Percentiles rank a stretch among this genome's conserved stretches.
These are phyloP conservation scores for Vicia sativa DNA, from an alignment of 306 rosid species.

Conservation along the genomic window DNA sequence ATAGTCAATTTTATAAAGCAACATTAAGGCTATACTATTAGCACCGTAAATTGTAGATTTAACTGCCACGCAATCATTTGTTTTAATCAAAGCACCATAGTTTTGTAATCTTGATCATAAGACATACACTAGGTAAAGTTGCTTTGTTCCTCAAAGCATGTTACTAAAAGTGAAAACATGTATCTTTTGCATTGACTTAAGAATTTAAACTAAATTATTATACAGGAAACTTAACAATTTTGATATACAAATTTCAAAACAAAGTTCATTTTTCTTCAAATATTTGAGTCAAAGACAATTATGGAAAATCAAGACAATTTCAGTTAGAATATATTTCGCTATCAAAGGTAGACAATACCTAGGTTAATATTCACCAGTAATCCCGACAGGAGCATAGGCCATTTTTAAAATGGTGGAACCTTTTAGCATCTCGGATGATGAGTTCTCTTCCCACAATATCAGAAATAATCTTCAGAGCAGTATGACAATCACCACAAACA, in stretches of 20 bases:
- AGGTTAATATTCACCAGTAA: slow-evolving; percentile 49
- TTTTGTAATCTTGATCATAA: not conserved
- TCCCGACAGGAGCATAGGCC: slow-evolving; percentile 52
- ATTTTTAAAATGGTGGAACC: slow-evolving; percentile 45
- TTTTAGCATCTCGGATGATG: slow-evolving; percentile 29
- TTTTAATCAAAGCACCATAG: not conserved
- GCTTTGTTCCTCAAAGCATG: not conserved
- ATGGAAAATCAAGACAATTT: not conserved
- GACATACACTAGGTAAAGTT: not conserved
- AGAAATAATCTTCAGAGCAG: slow-evolving; percentile 29
- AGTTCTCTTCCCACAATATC: slow-evolving; percentile 26
- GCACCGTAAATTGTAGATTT: not conserved
- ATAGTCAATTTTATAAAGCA: not conserved
- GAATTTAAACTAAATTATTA: not conserved
- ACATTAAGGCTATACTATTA: not conserved
- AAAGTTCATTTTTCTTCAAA: not conserved
- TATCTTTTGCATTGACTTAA: not conserved
- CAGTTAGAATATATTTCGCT: not conserved
- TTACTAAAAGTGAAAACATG: slow-evolving; percentile 3
- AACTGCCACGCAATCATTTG: slow-evolving; percentile 5
- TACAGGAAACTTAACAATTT: not conserved
- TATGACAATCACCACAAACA: slow-evolving; percentile 26
- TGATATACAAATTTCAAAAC: not conserved
- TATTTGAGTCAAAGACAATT: not conserved
- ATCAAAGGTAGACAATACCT: slow-evolving; percentile 39